These are phyloP conservation scores for Camellia oleifera DNA, from an alignment of 179 eudicot species.

Conservation along the genomic window DNA sequence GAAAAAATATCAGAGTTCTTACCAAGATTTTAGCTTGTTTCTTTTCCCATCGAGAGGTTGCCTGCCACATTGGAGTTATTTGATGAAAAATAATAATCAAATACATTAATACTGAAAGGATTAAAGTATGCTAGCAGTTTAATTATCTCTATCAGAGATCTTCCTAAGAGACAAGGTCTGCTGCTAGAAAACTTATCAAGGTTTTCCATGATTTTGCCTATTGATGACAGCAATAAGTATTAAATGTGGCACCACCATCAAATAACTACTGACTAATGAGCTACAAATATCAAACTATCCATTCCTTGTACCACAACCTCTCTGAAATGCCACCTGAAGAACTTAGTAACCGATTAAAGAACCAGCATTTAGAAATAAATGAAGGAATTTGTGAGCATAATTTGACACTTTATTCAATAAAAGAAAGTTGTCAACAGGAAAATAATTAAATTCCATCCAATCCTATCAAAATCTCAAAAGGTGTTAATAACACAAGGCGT, in stretches of 20 bases:
- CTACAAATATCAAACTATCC: neutral
- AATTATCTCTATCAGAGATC: neutral
- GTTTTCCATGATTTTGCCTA: too few species aligned
- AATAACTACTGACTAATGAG: neutral
- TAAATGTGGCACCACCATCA: neutral
- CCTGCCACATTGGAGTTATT: conserved; percentile 41
- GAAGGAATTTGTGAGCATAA: neutral
- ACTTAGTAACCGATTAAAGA: neutral
- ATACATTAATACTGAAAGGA: neutral
- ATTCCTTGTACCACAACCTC: neutral
- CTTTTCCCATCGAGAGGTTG: conserved; percentile 85
- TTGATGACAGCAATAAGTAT: too few species aligned
- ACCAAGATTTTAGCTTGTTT: conserved; percentile 83
- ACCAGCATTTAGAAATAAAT: neutral
- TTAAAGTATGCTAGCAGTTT: neutral
- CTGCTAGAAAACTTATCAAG: neutral
- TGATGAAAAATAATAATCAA: neutral
- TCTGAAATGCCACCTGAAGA: neutral
- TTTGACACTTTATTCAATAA: neutral
- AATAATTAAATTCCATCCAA: neutral
- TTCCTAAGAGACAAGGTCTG: neutral
- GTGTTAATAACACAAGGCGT: neutral
- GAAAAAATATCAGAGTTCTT: conserved; percentile 19
- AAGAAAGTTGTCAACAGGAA: neutral
- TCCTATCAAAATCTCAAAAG: neutral